Evolutionary conservation across 2,329 filamentous ascomycete genomes (phyloP).

Genomic region (Aureobasidium leucospermi): DNA sequence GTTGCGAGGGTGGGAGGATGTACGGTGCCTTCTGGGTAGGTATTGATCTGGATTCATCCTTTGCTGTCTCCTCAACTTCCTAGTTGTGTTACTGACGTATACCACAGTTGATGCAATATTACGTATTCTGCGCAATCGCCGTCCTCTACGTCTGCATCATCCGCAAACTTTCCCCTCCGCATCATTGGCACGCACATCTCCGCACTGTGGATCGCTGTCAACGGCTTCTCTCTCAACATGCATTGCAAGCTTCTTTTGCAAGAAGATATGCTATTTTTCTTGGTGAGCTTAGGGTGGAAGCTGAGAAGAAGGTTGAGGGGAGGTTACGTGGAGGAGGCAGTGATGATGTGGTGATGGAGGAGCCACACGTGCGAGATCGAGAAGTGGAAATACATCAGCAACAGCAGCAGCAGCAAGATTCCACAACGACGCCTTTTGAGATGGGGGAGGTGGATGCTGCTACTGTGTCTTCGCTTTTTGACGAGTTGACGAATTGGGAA

Average conservation of each 20-base stretch:
- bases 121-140: slow-evolving; percentile 3
- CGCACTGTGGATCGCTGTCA: neutral
- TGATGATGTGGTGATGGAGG: neutral
- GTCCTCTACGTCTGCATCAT: slow-evolving; percentile 11
- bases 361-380: neutral
- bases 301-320: neutral
- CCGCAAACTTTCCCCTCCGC: neutral
- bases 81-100: neutral
- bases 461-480: neutral
- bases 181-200: slow-evolving; percentile 1
- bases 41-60: neutral
- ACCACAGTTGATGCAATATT: slow-evolving; percentile 5
- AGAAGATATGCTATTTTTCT: slow-evolving; percentile 2
- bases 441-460: neutral
- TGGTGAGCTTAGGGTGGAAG: neutral
- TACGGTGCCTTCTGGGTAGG: slow-evolving; percentile 6
- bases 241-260: slow-evolving; percentile 1
- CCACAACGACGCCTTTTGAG: neutral
- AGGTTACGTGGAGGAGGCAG: too few relatives aligned
- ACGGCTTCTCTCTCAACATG: neutral
- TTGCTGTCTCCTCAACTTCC: neutral
- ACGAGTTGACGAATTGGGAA: neutral
- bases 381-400: neutral
- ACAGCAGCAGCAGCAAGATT: neutral
- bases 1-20: neutral